Conservation (phyloP, 305 asterid species). For the Euphrasia arctica region DNA sequence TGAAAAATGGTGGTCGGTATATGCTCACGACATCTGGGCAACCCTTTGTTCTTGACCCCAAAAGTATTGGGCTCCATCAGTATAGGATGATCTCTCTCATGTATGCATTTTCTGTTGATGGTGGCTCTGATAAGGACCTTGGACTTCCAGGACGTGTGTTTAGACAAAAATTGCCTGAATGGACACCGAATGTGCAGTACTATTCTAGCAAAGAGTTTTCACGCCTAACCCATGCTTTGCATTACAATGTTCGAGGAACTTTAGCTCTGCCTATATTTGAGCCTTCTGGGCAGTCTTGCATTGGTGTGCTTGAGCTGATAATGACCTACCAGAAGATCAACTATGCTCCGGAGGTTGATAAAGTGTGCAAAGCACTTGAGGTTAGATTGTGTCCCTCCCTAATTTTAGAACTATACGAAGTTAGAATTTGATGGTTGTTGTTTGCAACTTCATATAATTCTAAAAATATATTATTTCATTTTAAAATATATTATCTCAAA, state of each 20-base stretch:
- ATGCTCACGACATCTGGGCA: conserved; percentile 89
- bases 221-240: conserved; percentile 73
- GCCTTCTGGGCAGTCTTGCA: conserved; percentile 74
- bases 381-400: conserved; percentile 40
- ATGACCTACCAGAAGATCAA: conserved; percentile 85
- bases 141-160: conserved; percentile 96
- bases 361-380: conserved; percentile 98
- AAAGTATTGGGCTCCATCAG: conserved; percentile 78
- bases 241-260: conserved; percentile 80
- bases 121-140: conserved; percentile 57
- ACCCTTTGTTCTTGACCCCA: conserved; percentile 83
- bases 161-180: conserved; percentile 74
- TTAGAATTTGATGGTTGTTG: not conserved
- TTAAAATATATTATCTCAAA: not conserved
- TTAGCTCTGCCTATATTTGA: conserved; percentile 94
- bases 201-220: conserved; percentile 81
- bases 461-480: not conserved
- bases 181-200: conserved; percentile 95
- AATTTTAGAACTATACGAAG: too few relatives aligned
- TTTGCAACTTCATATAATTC: not conserved
- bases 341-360: conserved; percentile 90
- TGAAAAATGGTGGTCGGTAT: conserved; percentile 60
- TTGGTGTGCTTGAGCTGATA: conserved; percentile 89
- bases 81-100: conserved; percentile 67
- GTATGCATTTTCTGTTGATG: conserved; percentile 72